phyloP scores from a whole-genome alignment of 108 stramenopile genomes.

The Cyclostephanos invisitatus region DNA sequence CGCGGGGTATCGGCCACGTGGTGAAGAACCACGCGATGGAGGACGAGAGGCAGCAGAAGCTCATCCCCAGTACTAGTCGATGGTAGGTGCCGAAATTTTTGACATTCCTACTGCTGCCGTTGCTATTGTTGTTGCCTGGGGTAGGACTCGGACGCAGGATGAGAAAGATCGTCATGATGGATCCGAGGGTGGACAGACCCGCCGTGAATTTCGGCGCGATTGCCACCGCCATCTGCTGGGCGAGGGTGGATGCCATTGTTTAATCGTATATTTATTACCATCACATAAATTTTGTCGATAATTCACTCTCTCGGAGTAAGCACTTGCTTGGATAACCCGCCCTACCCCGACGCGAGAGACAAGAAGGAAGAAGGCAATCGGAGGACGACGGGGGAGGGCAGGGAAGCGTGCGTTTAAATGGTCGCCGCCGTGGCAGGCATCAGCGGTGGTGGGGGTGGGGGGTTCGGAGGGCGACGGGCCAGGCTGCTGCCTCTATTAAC shows the following conservation, averaged over 20 bases:
- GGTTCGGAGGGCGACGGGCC: no score
- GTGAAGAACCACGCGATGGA: slow-evolving; percentile 22
- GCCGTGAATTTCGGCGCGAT: slow-evolving; percentile 19
- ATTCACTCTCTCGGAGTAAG: no score
- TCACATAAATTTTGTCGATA: not conserved
- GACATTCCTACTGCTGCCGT: not conserved
- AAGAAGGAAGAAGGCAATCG: no score
- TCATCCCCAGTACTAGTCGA: slow-evolving; percentile 15
- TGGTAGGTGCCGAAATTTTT: slow-evolving; percentile 15
- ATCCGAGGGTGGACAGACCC: not conserved
- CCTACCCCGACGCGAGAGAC: no score
- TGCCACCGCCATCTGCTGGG: slow-evolving; percentile 20
- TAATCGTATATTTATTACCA: no score
- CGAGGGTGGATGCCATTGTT: slow-evolving; percentile 11
- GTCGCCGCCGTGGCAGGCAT: no score
- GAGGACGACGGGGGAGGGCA: no score
- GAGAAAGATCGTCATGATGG: slow-evolving; percentile 1
- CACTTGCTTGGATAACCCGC: no score
- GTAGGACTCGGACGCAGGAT: not conserved
- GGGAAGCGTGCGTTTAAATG: no score
- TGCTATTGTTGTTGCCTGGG: not conserved
- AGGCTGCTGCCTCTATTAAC: no score
- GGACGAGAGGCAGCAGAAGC: slow-evolving; percentile 8
- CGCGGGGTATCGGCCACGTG: slow-evolving; percentile 16
- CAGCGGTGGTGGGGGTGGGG: no score